A percentile compares a stretch with the other conserved stretches of the same genome.
These are phyloP conservation scores for Melastoma candidum DNA, from an alignment of 441 rosid genomes.

Conservation along the genomic window DNA sequence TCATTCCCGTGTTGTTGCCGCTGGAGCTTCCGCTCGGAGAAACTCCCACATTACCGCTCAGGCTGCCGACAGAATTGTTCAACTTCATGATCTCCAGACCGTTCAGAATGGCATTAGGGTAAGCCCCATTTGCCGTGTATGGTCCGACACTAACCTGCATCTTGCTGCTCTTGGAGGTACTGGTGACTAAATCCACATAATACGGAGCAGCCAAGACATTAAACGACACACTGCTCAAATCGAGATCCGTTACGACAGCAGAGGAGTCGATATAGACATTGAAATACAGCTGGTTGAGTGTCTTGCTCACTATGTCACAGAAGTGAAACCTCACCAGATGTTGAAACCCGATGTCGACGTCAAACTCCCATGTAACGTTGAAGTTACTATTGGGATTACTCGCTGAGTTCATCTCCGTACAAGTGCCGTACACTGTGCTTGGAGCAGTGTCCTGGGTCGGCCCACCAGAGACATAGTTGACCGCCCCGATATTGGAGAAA, in stretches of 20 bases:
- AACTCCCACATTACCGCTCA: conserved; percentile 1
- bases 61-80: conserved; percentile 16
- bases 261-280: conserved; percentile 22
- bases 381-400: conserved; percentile 13
- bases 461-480: conserved; percentile 17
- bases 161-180: conserved; percentile 10
- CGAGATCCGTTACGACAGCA: conserved; percentile 13
- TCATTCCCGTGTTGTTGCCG: neutral
- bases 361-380: conserved; percentile 23
- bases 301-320: conserved; percentile 24
- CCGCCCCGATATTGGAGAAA: conserved; percentile 10
- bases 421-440: conserved; percentile 23
- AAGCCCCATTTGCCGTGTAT: conserved; percentile 4
- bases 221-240: conserved; percentile 18
- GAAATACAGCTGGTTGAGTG: conserved; percentile 20
- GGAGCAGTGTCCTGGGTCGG: conserved; percentile 21
- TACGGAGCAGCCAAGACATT: conserved; percentile 16
- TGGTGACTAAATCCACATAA: conserved; percentile 16
- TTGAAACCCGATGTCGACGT: conserved; percentile 16
- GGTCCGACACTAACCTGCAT: conserved; percentile 24
- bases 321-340: conserved; percentile 24
- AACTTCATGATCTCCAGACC: conserved; percentile 31
- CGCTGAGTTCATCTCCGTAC: conserved; percentile 19
- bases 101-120: conserved; percentile 22
- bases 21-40: neutral